Base-by-base conservation (phyloP, 768 basidiomycete species). In the Trametes elegans region DNA sequence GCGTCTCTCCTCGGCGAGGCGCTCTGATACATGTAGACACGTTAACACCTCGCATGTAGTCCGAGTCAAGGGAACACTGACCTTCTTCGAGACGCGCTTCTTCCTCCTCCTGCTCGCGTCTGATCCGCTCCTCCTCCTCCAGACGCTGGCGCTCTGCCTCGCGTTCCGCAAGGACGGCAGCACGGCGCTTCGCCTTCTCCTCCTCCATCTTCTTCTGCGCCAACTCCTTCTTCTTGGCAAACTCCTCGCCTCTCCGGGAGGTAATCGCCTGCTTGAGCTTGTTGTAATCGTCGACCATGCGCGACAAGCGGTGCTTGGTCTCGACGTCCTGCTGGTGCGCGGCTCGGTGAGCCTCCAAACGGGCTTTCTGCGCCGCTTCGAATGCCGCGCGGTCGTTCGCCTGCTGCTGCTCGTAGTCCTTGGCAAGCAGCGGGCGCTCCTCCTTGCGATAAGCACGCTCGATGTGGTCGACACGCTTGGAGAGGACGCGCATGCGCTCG, bases 361-460 rank as follows among this genome's bases (percentile, higher is more conserved):
- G 83, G 0, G 79, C 69, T 36, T 74, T 74, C 59, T 87, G 85
- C 14, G 84, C 71, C 1, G 71, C 66, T 40, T 88, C 81, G 69
- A 90, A 91, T 1, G 83, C 84, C 34, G 77, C 72, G 14, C 79
- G 81, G 72, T 98, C 95, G 31, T 76, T 76, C 34, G 79, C 79
- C 69, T 97, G 93, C 68, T 99, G 96, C 3, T 75, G 70, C 28
- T 87, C 85, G 67, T 98, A 98, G 70, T 98, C 97, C 62, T 88
- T 76, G 1, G 79, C 81, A 39, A 98, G 79, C 3, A 98, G 77
- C 0, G 94, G 89, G 6, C 85, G 81, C 68, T 98, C 96, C 44
- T 93, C 94, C 70, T 93, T 93, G 62, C 96, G 88, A 73, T 87
- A 90, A 0, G 95, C 94, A 49, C 94, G 92, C 73, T 98, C 96